Evolutionary conservation across 2,329 filamentous ascomycete genomes (phyloP), one percentile per base, ranked within the genome.

Genomic region (Hymenoscyphus salicellus): DNA sequence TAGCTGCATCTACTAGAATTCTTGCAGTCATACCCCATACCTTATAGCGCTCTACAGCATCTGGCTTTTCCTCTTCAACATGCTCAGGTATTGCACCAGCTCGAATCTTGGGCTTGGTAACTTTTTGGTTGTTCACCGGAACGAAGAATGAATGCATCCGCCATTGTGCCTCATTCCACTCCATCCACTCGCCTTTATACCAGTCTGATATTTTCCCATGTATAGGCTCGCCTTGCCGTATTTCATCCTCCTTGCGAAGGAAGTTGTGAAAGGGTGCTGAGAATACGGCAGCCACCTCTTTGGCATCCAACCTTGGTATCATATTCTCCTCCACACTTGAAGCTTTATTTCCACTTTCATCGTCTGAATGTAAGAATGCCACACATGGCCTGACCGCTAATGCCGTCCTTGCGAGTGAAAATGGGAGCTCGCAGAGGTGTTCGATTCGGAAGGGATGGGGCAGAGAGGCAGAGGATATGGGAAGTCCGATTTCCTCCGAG

Each of bases 21-120:
- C 92, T 82, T 2, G 92, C 94, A 61, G 94, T 98, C 92, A 98
- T 94, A 17, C 94, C 94, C 85, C 93, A 97, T 4, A 98, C 93
- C 70, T 90, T 88, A 78, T 95, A 97, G 43, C 90, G 82, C 52
- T 79, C 79, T 55, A 83, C 69, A 10, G 76, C 73, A 3, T 77
- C 74, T 11, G 78, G 76, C 65, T 83, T 79, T 66, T 79, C 80
- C 68, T 83, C 80, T 64, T 85, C 79, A 17, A 83, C 71, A 66
- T 76, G 72, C 65, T 80, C 78, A 3, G 77, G 77, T 57, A 80
- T 72, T 52, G 79, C 76, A 64, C 77, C 78, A 63, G 75, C 71
- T 65, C 72, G 68, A 1, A 72, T 61, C 33, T 70, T 73, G 0
- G 89, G 87, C 76, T 84, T 87, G 10, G 86, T 83, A 23, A 93